Percentiles rank a stretch among this genome's conserved stretches.
phyloP scores from a whole-genome alignment of 257 asterid species.

The Solanum lycopersicoides region DNA sequence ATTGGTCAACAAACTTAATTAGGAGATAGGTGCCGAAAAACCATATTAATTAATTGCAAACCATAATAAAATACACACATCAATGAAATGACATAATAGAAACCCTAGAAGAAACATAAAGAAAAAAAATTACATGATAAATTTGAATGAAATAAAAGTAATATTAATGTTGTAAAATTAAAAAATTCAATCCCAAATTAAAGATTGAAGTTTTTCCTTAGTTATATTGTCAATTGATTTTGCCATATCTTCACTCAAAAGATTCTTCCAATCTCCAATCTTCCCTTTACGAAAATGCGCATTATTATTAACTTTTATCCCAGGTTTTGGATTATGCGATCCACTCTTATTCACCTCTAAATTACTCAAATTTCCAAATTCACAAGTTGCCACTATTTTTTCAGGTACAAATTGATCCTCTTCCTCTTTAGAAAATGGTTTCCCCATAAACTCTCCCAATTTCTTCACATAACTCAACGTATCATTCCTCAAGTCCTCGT shows the following conservation, averaged over 20 bases:
- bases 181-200: not conserved
- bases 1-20: not conserved
- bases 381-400: not conserved
- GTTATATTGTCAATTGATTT: not conserved
- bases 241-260: not conserved
- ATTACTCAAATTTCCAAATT: not conserved
- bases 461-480: not conserved
- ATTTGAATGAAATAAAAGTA: not conserved
- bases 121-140: not conserved
- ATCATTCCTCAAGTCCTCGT: not conserved
- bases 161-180: too few species aligned
- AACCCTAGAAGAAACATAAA: not conserved
- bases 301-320: not conserved
- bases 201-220: not conserved
- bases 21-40: not conserved
- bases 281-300: not conserved
- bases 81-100: not conserved
- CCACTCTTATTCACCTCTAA: not conserved
- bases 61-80: not conserved
- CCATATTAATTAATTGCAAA: not conserved
- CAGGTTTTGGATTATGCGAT: not conserved
- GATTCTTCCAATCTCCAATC: not conserved
- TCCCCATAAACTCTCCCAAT: not conserved
- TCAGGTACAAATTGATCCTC: not conserved
- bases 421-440: not conserved